Conservation (phyloP, 495 filamentous ascomycete genomes). For the Trypethelium eluteriae region DNA sequence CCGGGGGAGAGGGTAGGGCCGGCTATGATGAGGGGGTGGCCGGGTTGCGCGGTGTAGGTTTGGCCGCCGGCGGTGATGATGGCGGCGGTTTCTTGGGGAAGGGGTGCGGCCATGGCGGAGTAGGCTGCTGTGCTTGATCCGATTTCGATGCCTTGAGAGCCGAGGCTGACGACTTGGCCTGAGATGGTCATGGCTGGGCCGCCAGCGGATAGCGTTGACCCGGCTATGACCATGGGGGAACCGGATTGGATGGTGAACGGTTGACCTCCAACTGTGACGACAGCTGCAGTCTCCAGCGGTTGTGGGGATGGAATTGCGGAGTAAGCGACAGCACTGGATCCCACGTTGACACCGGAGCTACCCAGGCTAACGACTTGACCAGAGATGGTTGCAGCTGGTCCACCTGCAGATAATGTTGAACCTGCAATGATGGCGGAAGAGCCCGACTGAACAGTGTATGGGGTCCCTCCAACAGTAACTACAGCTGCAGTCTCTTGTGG, state of each 20-base stretch:
- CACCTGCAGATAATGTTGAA: background rate
- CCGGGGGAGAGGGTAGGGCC: background rate
- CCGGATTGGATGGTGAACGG: background rate
- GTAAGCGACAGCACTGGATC: background rate
- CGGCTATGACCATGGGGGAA: background rate
- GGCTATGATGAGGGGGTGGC: background rate
- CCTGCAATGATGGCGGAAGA: background rate
- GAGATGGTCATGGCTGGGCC: conserved; percentile 6
- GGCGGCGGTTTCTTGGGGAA: background rate
- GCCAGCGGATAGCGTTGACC: background rate
- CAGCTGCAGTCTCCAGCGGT: background rate
- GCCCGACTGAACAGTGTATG: conserved; percentile 9
- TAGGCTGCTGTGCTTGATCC: background rate
- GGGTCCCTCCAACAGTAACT: background rate
- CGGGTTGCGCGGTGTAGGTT: conserved; percentile 7
- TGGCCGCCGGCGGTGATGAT: background rate
- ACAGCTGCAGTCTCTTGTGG: background rate
- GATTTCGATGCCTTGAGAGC: background rate
- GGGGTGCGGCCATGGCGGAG: background rate
- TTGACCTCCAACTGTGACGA: conserved; percentile 1
- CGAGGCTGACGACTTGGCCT: background rate
- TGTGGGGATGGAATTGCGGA: background rate
- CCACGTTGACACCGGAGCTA: background rate
- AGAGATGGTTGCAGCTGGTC: background rate
- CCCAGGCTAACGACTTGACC: background rate